Evolutionary conservation across 441 rosid species (phyloP), one percentile per base, ranked within the genome.

Genomic region (Eruca vesicaria): DNA sequence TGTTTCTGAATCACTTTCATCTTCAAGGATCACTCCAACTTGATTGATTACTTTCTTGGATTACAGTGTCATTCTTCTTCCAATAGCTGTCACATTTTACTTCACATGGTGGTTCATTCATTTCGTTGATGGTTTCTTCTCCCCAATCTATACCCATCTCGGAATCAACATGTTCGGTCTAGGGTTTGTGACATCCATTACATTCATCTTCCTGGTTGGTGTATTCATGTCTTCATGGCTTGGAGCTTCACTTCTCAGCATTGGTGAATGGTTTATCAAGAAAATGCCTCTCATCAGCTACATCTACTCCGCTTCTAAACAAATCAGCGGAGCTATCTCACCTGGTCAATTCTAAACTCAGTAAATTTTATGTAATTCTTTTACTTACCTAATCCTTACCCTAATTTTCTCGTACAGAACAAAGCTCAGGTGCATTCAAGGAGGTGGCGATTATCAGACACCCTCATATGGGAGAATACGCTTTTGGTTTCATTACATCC

Each of bases 241-340:
- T 80, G 90, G 91, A 64, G 85, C 90, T 75, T 90, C 93, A 75
- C 79, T 90, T 60, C 90, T 90, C 29, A 78, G 76, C 36, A 70
- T 87, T 38, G 96, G 93, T n/a, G 92, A 90, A 76, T 88, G 92
- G 90, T 85, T 87, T 38, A 88, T 90, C 70, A 90, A 85, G 90
- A 86, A 84, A 66, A 90, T 90, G 93, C 93, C 92, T 2, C 80
- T 88, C 6, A 59, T 89, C 16, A 81, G 96, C 57, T 85, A 90
- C 38, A 88, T 86, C 45, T 90, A 88, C 80, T 81, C 89, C 0
- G 92, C 96, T 74, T 90, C 93, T 9, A 87, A 90, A 66, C 87
- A 88, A 85, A 88, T 88, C 7, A 90, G 90, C 56, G 84, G 90
- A 31, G 93, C 96, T 38, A 88, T 90, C 81, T 88, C 93, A 16